These are phyloP conservation scores for Ceratocystis diversiconidia DNA, from an alignment of 2,329 filamentous ascomycete species.

Conservation along the genomic window DNA sequence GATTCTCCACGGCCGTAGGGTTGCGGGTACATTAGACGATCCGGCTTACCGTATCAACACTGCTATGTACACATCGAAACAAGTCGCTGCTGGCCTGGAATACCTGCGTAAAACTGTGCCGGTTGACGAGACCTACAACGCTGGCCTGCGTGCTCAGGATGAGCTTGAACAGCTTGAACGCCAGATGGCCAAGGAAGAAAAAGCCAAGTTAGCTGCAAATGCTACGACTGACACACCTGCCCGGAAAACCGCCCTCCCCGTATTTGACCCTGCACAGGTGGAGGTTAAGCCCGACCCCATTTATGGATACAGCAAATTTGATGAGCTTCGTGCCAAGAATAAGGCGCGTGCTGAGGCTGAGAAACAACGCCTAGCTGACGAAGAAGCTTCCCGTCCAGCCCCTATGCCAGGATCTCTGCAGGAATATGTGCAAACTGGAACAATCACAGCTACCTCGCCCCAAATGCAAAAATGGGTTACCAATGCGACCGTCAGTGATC, in stretches of 20 bases:
- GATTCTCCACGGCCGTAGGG: constrained; percentile 47
- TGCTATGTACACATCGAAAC: constrained; percentile 28
- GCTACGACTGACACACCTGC: constrained; percentile 18
- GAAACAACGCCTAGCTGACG: constrained; percentile 30
- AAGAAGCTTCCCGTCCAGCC: constrained; percentile 21
- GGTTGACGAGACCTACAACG: constrained; percentile 47
- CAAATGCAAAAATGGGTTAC: constrained; percentile 31
- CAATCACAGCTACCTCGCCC: constrained; percentile 29
- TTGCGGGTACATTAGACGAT: constrained; percentile 50
- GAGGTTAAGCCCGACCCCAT: constrained; percentile 31
- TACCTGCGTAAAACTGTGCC: constrained; percentile 42
- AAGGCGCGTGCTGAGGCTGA: constrained; percentile 35
- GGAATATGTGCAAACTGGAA: constrained; percentile 25
- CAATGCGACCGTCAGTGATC: constrained; percentile 33
- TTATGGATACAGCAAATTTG: constrained; percentile 44
- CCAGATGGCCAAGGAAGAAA: constrained; percentile 21
- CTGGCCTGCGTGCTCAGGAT: constrained; percentile 47
- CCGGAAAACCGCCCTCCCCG: constrained; percentile 21
- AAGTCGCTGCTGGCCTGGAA: constrained; percentile 34
- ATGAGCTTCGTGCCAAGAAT: constrained; percentile 41
- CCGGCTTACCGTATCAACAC: constrained; percentile 38
- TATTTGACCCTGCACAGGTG: constrained; percentile 18
- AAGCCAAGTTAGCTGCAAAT: constrained; percentile 17
- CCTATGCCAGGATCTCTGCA: constrained; percentile 16
- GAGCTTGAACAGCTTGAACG: constrained; percentile 42